Conservation (phyloP, 345 rosid species). For the Gossypium raimondii region DNA sequence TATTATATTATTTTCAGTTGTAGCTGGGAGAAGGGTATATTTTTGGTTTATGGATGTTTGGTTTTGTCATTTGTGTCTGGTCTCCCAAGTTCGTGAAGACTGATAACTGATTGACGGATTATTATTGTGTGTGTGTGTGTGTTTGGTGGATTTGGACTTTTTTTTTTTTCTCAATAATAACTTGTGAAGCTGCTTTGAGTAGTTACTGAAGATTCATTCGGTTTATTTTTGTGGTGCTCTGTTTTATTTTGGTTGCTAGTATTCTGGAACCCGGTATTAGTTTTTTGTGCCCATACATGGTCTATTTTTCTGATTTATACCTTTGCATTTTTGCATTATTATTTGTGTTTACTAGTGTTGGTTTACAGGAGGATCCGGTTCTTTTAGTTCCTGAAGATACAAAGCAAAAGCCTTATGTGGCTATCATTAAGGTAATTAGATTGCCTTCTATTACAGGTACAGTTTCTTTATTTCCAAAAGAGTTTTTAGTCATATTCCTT, state of each 20-base stretch:
- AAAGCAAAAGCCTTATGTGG: slow-evolving; percentile 88
- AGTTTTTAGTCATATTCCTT: not conserved
- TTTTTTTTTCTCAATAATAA: not conserved
- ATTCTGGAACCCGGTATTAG: not conserved
- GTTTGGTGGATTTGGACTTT: not conserved
- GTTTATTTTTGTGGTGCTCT: not conserved
- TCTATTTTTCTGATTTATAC: not conserved
- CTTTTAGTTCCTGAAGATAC: slow-evolving; percentile 81
- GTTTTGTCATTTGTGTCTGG: not conserved
- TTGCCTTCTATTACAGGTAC: slow-evolving; percentile 4
- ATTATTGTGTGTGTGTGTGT: not conserved
- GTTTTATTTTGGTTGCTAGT: not conserved
- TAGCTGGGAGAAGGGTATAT: too few species aligned
- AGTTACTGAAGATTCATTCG: not conserved
- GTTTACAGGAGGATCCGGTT: slow-evolving; percentile 87
- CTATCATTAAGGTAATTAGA: slow-evolving; percentile 80
- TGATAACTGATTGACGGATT: not conserved
- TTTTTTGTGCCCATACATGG: not conserved
- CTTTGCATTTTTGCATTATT: not conserved
- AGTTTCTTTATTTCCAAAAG: not conserved
- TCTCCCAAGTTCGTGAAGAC: not conserved
- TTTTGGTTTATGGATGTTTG: not conserved
- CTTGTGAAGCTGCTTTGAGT: not conserved
- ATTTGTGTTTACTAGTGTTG: slow-evolving; percentile 8
- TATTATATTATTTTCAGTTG: not conserved